Percentiles rank a stretch among this genome's conserved stretches.
Evolutionary conservation across 2,329 filamentous ascomycete genomes (phyloP).

Genomic region (Arachnopeziza araneosa): DNA sequence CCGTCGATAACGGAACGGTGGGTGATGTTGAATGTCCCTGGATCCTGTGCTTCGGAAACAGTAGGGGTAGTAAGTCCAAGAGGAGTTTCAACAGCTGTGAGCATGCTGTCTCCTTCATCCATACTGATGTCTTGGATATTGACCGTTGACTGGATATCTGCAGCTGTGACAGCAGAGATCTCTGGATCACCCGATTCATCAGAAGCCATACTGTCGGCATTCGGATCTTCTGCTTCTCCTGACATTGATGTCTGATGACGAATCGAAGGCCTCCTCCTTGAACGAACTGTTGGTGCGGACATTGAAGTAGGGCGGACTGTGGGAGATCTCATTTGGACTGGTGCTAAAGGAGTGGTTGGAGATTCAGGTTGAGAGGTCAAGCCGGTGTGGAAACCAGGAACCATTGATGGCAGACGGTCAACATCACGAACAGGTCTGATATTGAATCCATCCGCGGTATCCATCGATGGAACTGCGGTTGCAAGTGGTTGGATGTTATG

Average conservation of each 20-base stretch:
- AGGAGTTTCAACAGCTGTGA: slow-evolving; percentile 63
- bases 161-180: slow-evolving; percentile 65
- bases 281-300: slow-evolving; percentile 47
- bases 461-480: slow-evolving; percentile 61
- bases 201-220: slow-evolving; percentile 75
- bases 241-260: slow-evolving; percentile 82
- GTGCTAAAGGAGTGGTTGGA: slow-evolving; percentile 75
- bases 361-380: slow-evolving; percentile 86
- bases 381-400: slow-evolving; percentile 61
- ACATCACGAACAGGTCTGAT: slow-evolving; percentile 73
- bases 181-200: slow-evolving; percentile 72
- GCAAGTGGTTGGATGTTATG: slow-evolving; percentile 61
- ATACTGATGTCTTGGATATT: slow-evolving; percentile 78
- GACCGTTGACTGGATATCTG: slow-evolving; percentile 75
- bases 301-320: slow-evolving; percentile 49
- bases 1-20: slow-evolving; percentile 83
- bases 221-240: slow-evolving; percentile 81
- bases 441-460: slow-evolving; percentile 64
- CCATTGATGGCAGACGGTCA: slow-evolving; percentile 80
- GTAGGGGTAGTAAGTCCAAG: slow-evolving; percentile 72
- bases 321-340: slow-evolving; percentile 53
- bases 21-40: slow-evolving; percentile 89
- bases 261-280: slow-evolving; percentile 73
- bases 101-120: slow-evolving; percentile 70
- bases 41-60: slow-evolving; percentile 76